These are phyloP conservation scores for Escovopsis sp. DNA, from an alignment of 2,329 filamentous ascomycete genomes.

Conservation along the genomic window DNA sequence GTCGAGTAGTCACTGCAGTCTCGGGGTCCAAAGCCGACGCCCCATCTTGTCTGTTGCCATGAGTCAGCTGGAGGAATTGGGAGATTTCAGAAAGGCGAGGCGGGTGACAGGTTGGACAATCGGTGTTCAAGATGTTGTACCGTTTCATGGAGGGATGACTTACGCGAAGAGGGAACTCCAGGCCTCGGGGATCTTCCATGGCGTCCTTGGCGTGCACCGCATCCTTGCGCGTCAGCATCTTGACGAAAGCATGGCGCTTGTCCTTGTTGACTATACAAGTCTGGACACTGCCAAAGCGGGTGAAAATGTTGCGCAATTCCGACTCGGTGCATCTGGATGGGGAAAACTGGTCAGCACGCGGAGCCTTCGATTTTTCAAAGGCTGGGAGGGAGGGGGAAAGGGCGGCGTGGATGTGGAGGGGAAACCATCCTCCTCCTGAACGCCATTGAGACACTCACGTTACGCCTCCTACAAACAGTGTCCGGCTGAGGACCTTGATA, in stretches of 20 bases:
- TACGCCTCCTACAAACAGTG: conserved; percentile 90
- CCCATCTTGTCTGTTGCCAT: conserved; percentile 68
- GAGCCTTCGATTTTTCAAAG: too few species aligned
- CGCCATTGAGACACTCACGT: conserved; percentile 46
- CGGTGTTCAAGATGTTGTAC: not conserved
- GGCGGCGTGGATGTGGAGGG: too few species aligned
- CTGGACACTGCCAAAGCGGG: conserved; percentile 72
- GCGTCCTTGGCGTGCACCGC: conserved; percentile 70
- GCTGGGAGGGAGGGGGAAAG: too few species aligned
- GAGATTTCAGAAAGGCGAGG: too few species aligned
- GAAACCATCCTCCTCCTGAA: too few species aligned
- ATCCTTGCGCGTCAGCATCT: conserved; percentile 85
- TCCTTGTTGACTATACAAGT: conserved; percentile 97
- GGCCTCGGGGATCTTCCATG: conserved; percentile 66
- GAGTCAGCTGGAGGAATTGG: conserved; percentile 7
- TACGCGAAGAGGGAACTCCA: conserved; percentile 59
- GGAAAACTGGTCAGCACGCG: conserved; percentile 7
- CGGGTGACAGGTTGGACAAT: too few species aligned
- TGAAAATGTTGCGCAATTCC: conserved; percentile 70
- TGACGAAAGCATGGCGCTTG: conserved; percentile 96
- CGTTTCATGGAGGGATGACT: conserved; percentile 16
- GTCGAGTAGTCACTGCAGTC: conserved; percentile 94
- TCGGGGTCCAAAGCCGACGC: conserved; percentile 88
- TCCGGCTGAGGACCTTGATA: conserved; percentile 90
- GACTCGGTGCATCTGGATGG: conserved; percentile 51